phyloP scores from a whole-genome alignment of 805 yeast species.

The Metschnikowia dekortorum region DNA sequence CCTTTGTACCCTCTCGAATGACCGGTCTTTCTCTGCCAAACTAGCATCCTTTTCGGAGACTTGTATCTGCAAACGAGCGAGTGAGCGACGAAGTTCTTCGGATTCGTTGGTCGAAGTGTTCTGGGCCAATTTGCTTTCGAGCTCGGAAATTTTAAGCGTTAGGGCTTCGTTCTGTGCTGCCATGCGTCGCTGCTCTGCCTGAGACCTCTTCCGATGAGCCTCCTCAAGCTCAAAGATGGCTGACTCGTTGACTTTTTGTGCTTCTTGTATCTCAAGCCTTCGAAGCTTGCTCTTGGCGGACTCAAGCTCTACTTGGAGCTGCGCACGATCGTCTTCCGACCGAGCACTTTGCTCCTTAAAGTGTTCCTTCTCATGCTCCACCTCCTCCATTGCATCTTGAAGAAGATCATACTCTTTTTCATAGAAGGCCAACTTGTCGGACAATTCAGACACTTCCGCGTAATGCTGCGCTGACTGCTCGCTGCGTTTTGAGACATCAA shows the following conservation, averaged over 20 bases:
- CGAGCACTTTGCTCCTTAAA: conserved; percentile 13
- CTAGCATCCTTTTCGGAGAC: conserved; percentile 13
- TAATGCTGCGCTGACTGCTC: not conserved
- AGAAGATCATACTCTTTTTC: conserved; percentile 25
- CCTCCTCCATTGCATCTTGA: conserved; percentile 21
- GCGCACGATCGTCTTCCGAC: conserved; percentile 18
- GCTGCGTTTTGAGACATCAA: conserved; percentile 14
- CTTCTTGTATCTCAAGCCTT: conserved; percentile 12
- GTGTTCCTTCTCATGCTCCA: conserved; percentile 22
- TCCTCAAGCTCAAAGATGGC: conserved; percentile 22
- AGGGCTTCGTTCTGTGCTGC: conserved; percentile 31
- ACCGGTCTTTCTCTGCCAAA: conserved; percentile 19
- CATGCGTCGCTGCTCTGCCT: conserved; percentile 21
- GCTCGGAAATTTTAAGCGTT: conserved; percentile 30
- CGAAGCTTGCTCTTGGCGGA: conserved; percentile 16
- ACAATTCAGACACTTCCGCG: conserved; percentile 19
- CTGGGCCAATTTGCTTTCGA: conserved; percentile 28
- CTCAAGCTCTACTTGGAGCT: conserved; percentile 27
- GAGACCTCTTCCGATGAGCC: conserved; percentile 17
- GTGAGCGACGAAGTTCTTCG: conserved; percentile 20
- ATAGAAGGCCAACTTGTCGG: conserved; percentile 24
- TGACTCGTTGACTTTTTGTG: conserved; percentile 17
- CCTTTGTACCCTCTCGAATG: conserved; percentile 15
- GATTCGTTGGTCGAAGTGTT: conserved; percentile 10
- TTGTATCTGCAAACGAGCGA: conserved; percentile 36